phyloP scores from a whole-genome alignment of 805 yeast genomes.

The Ogataea trehaloabstinens region DNA sequence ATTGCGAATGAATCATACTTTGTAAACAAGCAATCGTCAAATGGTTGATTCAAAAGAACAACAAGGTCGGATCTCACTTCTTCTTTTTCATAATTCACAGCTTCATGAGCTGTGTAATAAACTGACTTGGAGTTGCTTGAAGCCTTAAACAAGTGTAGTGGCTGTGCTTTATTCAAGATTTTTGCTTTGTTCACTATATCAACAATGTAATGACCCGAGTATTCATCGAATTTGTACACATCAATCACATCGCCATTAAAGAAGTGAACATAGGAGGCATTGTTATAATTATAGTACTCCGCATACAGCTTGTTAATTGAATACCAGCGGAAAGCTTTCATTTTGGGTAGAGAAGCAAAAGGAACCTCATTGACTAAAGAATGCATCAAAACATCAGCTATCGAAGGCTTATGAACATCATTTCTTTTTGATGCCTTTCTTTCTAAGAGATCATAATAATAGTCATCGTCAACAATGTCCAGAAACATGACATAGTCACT shows the following conservation, averaged over 20 bases:
- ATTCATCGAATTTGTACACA: constrained; percentile 24
- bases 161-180: constrained; percentile 72
- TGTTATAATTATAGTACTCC: constrained; percentile 38
- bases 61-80: constrained; percentile 60
- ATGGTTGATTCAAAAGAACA: constrained; percentile 59
- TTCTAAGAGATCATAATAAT: constrained; percentile 21
- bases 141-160: constrained; percentile 79
- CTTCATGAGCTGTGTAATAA: constrained; percentile 72
- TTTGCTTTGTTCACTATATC: constrained; percentile 65
- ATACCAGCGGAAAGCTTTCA: constrained; percentile 70
- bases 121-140: constrained; percentile 29
- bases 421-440: constrained; percentile 8
- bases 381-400: constrained; percentile 85
- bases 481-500: constrained; percentile 76
- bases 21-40: constrained; percentile 36
- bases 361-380: constrained; percentile 85
- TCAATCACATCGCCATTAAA: constrained; percentile 23
- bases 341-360: constrained; percentile 58
- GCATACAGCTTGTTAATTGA: constrained; percentile 55
- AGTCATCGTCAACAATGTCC: constrained; percentile 45
- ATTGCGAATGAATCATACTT: constrained; percentile 27
- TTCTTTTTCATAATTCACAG: constrained; percentile 49
- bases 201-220: constrained; percentile 41
- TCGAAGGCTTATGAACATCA: constrained; percentile 47
- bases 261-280: constrained; percentile 27